These are phyloP conservation scores for Acacia confusa DNA, from an alignment of 306 rosid genomes.

Conservation along the genomic window DNA sequence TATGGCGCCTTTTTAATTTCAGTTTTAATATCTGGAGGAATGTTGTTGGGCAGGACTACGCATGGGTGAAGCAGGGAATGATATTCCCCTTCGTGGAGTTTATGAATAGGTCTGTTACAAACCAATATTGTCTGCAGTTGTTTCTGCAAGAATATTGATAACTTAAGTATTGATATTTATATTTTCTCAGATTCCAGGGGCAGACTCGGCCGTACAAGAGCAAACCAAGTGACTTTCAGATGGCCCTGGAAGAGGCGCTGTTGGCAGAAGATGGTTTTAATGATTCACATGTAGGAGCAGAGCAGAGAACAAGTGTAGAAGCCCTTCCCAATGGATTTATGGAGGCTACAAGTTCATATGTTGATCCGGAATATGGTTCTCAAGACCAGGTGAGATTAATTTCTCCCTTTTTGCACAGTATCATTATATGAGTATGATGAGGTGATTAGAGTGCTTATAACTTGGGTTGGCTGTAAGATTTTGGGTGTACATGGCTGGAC, in stretches of 20 bases:
- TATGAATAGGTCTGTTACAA: constrained; percentile 68
- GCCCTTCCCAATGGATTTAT: constrained; percentile 35
- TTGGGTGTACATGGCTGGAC: background rate
- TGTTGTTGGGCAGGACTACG: constrained; percentile 74
- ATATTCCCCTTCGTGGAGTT: constrained; percentile 73
- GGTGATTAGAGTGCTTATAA: background rate
- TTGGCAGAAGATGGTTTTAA: constrained; percentile 71
- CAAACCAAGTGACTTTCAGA: constrained; percentile 79
- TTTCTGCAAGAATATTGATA: constrained; percentile 19
- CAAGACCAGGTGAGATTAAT: constrained; percentile 45
- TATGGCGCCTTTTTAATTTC: background rate
- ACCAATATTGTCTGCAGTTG: constrained; percentile 1
- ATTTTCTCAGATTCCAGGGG: constrained; percentile 71
- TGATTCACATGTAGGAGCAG: constrained; percentile 46
- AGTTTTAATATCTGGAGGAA: background rate
- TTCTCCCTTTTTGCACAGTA: background rate
- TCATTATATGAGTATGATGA: background rate
- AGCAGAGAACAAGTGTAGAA: constrained; percentile 40
- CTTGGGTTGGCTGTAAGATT: constrained; percentile 1
- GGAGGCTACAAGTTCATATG: constrained; percentile 47
- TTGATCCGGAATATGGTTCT: constrained; percentile 48
- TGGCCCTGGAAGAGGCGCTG: constrained; percentile 95
- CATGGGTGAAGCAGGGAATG: constrained; percentile 98
- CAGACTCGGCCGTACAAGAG: constrained; percentile 91
- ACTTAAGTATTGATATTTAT: constrained; percentile 10